phyloP scores from a whole-genome alignment of 768 basidiomycete genomes.

The Dioszegia aurantiaca region DNA sequence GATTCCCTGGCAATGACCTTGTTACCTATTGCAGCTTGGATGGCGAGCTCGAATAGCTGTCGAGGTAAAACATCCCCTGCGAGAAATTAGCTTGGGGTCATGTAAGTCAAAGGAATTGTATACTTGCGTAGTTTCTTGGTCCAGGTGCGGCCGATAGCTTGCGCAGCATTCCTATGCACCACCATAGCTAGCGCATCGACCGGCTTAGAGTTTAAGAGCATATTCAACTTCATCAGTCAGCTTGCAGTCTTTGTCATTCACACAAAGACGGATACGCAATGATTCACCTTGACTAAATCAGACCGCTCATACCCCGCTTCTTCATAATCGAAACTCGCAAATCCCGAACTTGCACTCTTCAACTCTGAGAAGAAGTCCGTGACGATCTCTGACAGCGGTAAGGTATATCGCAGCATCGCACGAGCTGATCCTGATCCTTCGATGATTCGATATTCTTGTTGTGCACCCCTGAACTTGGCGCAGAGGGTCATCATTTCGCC shows the following conservation, averaged over 20 bases:
- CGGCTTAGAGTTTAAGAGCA: slow-evolving; percentile 80
- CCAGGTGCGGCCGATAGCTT: slow-evolving; percentile 74
- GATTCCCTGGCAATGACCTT: slow-evolving; percentile 87
- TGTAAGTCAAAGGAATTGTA: not conserved
- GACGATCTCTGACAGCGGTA: slow-evolving; percentile 86
- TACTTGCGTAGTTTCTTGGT: slow-evolving; percentile 83
- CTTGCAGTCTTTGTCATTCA: slow-evolving; percentile 9
- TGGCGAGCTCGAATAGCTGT: slow-evolving; percentile 90
- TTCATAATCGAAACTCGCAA: slow-evolving; percentile 68
- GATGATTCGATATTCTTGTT: slow-evolving; percentile 78
- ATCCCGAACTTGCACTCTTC: slow-evolving; percentile 65
- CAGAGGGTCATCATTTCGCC: slow-evolving; percentile 97
- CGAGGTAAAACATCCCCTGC: slow-evolving; percentile 79
- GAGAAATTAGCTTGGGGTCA: not conserved
- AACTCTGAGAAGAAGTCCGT: slow-evolving; percentile 92
- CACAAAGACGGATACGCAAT: not conserved
- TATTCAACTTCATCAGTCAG: slow-evolving; percentile 66
- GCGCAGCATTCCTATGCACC: slow-evolving; percentile 76
- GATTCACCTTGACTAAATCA: slow-evolving; percentile 72
- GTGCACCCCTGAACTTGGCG: slow-evolving; percentile 75
- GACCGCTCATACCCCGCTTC: slow-evolving; percentile 82
- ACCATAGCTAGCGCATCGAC: slow-evolving; percentile 92
- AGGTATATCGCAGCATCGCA: slow-evolving; percentile 71
- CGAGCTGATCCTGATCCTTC: slow-evolving; percentile 59
- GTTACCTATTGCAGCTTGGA: slow-evolving; percentile 85